These are phyloP conservation scores for Heliocybe sulcata DNA, from an alignment of 1,284 basidiomycete species.

Conservation along the genomic window DNA sequence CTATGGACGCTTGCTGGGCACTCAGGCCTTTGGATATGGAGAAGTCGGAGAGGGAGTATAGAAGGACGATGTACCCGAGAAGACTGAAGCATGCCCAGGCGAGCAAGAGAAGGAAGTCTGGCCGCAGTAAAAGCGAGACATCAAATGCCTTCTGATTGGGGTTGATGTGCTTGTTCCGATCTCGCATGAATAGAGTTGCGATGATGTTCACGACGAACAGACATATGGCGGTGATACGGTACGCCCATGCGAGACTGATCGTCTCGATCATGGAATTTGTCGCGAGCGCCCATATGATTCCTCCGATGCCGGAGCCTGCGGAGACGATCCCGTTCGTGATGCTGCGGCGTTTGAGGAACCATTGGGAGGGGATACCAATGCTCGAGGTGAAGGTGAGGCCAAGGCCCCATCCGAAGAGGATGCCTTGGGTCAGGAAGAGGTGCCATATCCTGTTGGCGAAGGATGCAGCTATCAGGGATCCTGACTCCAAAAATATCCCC, in stretches of 20 bases:
- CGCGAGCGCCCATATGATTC: slow-evolving; percentile 20
- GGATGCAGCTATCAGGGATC: background rate
- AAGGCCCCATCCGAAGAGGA: background rate
- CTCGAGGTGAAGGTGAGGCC: background rate
- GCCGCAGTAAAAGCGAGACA: background rate
- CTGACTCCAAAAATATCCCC: background rate
- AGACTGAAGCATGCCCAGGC: background rate
- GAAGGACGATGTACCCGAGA: slow-evolving; percentile 1
- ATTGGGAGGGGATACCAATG: slow-evolving; percentile 19
- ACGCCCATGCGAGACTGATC: slow-evolving; percentile 24
- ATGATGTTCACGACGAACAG: slow-evolving; percentile 1
- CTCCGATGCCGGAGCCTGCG: slow-evolving; percentile 24
- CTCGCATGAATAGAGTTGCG: background rate
- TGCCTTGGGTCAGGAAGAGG: background rate
- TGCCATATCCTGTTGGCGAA: slow-evolving; percentile 1
- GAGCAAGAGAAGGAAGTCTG: background rate
- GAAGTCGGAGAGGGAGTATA: background rate
- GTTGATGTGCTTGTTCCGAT: slow-evolving; percentile 1
- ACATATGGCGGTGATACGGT: slow-evolving; percentile 22
- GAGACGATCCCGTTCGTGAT: slow-evolving; percentile 26
- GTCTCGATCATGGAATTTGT: slow-evolving; percentile 21
- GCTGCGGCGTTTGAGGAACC: slow-evolving; percentile 22
- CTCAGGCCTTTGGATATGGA: background rate
- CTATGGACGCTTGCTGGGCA: background rate
- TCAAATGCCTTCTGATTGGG: background rate